These are phyloP conservation scores for Tuber melanosporum DNA, from an alignment of 495 filamentous ascomycete genomes.

Conservation along the genomic window DNA sequence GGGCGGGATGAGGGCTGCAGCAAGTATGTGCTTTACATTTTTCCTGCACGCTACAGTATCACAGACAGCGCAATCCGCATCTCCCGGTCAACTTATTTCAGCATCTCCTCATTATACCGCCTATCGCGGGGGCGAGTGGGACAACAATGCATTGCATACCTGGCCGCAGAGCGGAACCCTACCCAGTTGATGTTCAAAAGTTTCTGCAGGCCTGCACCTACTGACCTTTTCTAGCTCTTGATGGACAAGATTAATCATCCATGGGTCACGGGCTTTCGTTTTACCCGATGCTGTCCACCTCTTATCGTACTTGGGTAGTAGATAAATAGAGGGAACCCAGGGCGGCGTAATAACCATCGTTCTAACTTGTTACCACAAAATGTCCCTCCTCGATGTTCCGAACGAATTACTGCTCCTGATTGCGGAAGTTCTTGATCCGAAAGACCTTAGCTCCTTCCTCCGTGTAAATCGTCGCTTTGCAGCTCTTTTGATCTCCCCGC, in stretches of 20 bases:
- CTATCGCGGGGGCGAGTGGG: background rate
- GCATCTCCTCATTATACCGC: background rate
- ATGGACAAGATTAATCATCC: slow-evolving; percentile 3
- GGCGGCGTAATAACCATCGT: background rate
- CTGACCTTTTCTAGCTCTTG: background rate
- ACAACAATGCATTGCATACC: background rate
- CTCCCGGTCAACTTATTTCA: background rate
- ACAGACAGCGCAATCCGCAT: background rate
- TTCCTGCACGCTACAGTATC: background rate
- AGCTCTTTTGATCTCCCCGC: background rate
- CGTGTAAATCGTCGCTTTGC: background rate
- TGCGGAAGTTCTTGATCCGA: background rate
- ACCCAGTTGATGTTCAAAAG: background rate
- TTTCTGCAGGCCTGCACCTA: background rate
- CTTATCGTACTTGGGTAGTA: background rate
- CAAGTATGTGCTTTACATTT: background rate
- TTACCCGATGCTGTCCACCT: background rate
- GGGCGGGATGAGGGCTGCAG: background rate
- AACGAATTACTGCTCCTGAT: background rate
- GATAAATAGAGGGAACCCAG: background rate
- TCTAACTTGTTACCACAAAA: background rate
- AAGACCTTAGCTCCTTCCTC: slow-evolving; percentile 1
- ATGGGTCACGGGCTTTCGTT: background rate
- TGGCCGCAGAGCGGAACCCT: background rate
- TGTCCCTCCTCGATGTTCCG: background rate